A percentile compares a stretch with the other conserved stretches of the same genome.
Conservation (phyloP, 257 asterid species). For the Eustoma russellianum region DNA sequence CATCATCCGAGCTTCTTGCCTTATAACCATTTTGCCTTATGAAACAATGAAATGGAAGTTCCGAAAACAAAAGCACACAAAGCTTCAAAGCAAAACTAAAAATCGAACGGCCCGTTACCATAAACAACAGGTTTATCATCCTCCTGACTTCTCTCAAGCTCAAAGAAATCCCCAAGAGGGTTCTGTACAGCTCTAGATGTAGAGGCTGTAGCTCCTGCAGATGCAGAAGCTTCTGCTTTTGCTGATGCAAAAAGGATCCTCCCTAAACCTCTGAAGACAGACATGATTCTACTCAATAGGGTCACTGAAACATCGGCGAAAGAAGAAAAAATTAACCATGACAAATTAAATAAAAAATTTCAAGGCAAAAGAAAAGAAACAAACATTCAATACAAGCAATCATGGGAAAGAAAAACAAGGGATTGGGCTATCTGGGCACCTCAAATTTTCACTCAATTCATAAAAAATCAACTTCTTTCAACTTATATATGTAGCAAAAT, state of each 20-base stretch:
- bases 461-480: no score
- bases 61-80: no score
- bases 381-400: no score
- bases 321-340: background rate
- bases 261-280: constrained; percentile 35
- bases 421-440: no score
- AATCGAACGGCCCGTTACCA: constrained; percentile 27
- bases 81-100: no score
- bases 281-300: constrained; percentile 8
- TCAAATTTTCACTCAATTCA: no score
- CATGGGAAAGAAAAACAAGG: no score
- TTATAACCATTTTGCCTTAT: no score
- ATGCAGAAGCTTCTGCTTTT: constrained; percentile 52
- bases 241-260: constrained; percentile 68
- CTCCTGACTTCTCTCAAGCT: constrained; percentile 45
- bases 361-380: background rate
- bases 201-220: constrained; percentile 36
- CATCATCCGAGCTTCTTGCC: constrained; percentile 52
- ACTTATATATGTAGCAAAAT: no score
- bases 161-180: constrained; percentile 76
- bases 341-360: background rate
- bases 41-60: no score
- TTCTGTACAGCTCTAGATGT: constrained; percentile 21
- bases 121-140: constrained; percentile 70
- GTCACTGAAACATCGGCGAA: background rate